Percentiles rank a stretch among this genome's conserved stretches.
phyloP scores from a whole-genome alignment of 2,329 filamentous ascomycete genomes.

The Coniochaeta sp. region DNA sequence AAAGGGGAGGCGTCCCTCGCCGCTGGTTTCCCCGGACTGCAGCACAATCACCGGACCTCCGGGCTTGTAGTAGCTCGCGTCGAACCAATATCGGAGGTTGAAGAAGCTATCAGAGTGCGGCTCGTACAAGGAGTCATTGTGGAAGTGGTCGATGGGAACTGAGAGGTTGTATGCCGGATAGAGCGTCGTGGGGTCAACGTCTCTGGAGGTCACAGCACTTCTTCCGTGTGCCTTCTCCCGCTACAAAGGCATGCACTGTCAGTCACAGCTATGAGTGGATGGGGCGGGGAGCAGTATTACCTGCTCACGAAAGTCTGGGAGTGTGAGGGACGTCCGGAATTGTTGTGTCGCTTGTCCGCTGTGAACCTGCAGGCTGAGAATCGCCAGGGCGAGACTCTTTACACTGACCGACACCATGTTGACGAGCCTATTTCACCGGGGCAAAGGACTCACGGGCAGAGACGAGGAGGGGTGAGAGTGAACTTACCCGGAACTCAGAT shows the following conservation, averaged over 20 bases:
- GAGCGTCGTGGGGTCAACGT: constrained; percentile 8
- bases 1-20: constrained; percentile 56
- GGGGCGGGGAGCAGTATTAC: not conserved
- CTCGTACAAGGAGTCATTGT: constrained; percentile 70
- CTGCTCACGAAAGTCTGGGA: constrained; percentile 12
- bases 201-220: constrained; percentile 4
- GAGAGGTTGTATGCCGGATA: constrained; percentile 33
- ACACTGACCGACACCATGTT: not conserved
- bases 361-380: not conserved
- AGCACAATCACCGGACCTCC: constrained; percentile 80
- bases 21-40: constrained; percentile 63
- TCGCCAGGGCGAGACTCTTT: not conserved
- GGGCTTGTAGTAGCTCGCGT: constrained; percentile 64
- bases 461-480: not conserved
- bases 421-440: not conserved
- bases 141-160: constrained; percentile 71
- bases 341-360: not conserved
- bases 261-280: not conserved
- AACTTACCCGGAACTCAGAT: not conserved
- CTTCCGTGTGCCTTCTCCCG: constrained; percentile 1
- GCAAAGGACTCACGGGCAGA: not conserved
- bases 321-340: constrained; percentile 11
- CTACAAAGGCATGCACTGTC: constrained; percentile 3
- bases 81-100: constrained; percentile 75
- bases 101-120: constrained; percentile 67